phyloP scores from a whole-genome alignment of 176 grass and related monocot genomes.

The Cocos nucifera region DNA sequence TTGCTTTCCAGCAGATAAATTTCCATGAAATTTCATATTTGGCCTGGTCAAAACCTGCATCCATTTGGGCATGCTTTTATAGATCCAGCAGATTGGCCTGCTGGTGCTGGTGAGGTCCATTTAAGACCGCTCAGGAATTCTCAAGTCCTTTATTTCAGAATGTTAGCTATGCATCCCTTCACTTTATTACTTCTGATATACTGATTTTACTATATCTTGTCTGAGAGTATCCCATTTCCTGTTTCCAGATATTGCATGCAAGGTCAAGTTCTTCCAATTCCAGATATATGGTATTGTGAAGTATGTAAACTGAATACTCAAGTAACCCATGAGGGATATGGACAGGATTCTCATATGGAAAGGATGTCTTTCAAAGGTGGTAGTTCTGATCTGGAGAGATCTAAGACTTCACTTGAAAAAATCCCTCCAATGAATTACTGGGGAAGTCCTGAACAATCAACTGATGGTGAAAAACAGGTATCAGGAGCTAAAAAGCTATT shows the following conservation, averaged over 20 bases:
- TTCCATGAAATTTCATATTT: no score
- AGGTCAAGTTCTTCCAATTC: background rate
- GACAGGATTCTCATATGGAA: background rate
- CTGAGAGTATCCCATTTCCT: background rate
- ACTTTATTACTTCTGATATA: no score
- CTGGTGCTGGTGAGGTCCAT: no score
- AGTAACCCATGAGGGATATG: conserved; percentile 13
- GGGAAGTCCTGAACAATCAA: background rate
- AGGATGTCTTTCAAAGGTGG: background rate
- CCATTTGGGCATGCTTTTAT: no score
- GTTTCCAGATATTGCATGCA: conserved; percentile 38
- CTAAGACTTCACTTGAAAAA: background rate
- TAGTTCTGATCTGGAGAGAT: background rate
- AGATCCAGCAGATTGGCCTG: no score
- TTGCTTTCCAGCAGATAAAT: no score
- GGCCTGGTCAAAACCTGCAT: no score
- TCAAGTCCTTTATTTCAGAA: no score
- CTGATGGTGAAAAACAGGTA: background rate
- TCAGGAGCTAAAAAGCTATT: background rate
- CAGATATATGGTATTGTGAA: conserved; percentile 23
- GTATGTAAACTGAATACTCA: conserved; percentile 9
- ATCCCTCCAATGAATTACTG: background rate
- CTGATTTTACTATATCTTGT: background rate
- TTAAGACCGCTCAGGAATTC: no score
- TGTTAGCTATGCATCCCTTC: no score